phyloP scores from a whole-genome alignment of 202 grass and related monocot genomes.

The Dendrocalamus latiflorus region DNA sequence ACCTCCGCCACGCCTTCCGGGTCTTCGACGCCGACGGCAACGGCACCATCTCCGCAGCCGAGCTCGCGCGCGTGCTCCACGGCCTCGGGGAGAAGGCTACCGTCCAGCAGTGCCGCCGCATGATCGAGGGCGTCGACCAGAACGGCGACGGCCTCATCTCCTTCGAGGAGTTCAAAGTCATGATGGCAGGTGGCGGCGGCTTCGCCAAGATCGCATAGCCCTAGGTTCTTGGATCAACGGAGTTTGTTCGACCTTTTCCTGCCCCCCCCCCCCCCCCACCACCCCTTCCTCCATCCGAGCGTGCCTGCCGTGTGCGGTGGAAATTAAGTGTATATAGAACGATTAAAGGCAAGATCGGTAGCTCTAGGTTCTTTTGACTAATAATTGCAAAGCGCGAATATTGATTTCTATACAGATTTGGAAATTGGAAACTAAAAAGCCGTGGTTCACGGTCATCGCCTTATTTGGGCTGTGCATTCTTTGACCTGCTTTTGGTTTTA shows the following conservation, averaged over 20 bases:
- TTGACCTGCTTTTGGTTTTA: too few species aligned
- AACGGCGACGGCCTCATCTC: conserved; percentile 82
- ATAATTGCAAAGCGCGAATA: too few species aligned
- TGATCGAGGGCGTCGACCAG: conserved; percentile 94
- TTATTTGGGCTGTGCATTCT: too few species aligned
- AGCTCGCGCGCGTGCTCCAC: conserved; percentile 66
- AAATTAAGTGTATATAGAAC: too few species aligned
- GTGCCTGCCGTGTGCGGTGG: too few species aligned
- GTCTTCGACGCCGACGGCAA: conserved; percentile 81
- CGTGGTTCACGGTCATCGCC: too few species aligned
- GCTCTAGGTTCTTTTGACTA: too few species aligned
- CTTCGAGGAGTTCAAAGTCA: conserved; percentile 95
- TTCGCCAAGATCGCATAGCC: conserved; percentile 37
- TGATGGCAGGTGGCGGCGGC: conserved; percentile 61
- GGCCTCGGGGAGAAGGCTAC: conserved; percentile 77
- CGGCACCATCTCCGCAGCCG: conserved; percentile 79
- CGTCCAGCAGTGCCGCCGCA: conserved; percentile 72
- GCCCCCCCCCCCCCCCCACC: too few species aligned
- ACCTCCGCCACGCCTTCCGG: conserved; percentile 75
- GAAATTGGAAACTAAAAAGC: too few species aligned
- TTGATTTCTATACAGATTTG: too few species aligned
- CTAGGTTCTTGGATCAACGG: neutral
- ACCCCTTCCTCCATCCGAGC: too few species aligned
- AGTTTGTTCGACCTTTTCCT: neutral
- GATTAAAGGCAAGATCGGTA: too few species aligned